These are phyloP conservation scores for Erythrophleum fordii DNA, from an alignment of 306 rosid species.

Conservation along the genomic window DNA sequence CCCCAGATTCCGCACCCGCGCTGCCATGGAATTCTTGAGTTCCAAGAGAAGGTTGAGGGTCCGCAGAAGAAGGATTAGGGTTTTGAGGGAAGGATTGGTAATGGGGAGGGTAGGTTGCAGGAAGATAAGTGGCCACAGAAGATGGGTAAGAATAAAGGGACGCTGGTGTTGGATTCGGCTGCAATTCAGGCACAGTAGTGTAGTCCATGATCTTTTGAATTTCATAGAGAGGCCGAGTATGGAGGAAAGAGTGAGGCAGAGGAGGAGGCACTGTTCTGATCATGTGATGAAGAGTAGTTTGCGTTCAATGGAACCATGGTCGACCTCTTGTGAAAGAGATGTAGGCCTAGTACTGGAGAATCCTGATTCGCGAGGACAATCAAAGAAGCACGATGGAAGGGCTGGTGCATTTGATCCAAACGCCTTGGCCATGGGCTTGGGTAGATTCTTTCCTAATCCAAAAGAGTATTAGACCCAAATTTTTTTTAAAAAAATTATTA, in stretches of 20 bases:
- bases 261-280: neutral
- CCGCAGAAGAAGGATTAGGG: constrained; percentile 35
- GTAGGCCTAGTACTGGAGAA: constrained; percentile 15
- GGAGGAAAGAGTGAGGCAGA: neutral
- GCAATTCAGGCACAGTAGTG: constrained; percentile 32
- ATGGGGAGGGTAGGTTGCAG: constrained; percentile 23
- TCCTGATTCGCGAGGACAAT: neutral
- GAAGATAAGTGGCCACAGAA: neutral
- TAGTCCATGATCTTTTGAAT: constrained; percentile 35
- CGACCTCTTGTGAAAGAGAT: neutral
- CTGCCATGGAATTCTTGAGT: neutral
- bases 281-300: neutral
- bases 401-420: neutral
- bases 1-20: constrained; percentile 21
- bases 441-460: neutral
- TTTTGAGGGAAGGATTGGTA: constrained; percentile 36
- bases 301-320: neutral
- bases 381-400: neutral
- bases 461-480: neutral
- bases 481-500: no score
- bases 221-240: neutral
- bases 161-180: constrained; percentile 12
- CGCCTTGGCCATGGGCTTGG: neutral
- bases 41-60: constrained; percentile 12
- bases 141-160: neutral